These are phyloP conservation scores for Naganishia cerealis DNA, from an alignment of 1,284 basidiomycete species.

Conservation along the genomic window DNA sequence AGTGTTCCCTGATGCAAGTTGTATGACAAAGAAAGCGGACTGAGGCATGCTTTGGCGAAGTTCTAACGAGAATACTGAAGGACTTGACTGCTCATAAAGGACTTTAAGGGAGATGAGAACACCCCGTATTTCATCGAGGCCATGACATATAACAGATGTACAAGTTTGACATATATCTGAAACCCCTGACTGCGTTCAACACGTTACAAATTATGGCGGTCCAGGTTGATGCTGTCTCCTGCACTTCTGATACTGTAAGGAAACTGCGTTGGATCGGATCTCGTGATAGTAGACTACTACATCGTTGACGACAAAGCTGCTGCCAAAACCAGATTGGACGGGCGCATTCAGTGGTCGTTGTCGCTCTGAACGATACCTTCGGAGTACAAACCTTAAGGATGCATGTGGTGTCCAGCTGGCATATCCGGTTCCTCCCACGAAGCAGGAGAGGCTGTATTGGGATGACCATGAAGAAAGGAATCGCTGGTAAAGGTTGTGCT, in stretches of 20 bases:
- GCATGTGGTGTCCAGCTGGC: background rate
- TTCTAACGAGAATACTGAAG: background rate
- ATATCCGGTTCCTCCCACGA: conserved; percentile 14
- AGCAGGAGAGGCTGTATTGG: background rate
- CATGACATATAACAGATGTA: too few relatives aligned
- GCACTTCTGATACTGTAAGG: conserved; percentile 12
- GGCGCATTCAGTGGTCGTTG: background rate
- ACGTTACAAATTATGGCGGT: background rate
- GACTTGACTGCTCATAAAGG: background rate
- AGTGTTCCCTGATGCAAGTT: too few relatives aligned
- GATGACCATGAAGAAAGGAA: conserved; percentile 3
- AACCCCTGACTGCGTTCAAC: too few relatives aligned
- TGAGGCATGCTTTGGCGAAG: background rate
- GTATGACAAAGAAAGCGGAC: background rate
- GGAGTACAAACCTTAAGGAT: background rate
- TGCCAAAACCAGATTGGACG: conserved; percentile 7
- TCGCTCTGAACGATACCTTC: background rate
- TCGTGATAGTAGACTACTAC: conserved; percentile 6
- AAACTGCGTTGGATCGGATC: conserved; percentile 11
- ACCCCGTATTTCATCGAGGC: too few relatives aligned
- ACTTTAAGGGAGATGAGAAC: background rate
- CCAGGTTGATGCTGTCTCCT: conserved; percentile 2
- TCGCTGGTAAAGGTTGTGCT: conserved; percentile 25
- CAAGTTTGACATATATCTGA: too few relatives aligned
- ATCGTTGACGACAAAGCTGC: conserved; percentile 20